These are phyloP conservation scores for Botrytis galanthina DNA, from an alignment of 2,329 filamentous ascomycete genomes.

Conservation along the genomic window DNA sequence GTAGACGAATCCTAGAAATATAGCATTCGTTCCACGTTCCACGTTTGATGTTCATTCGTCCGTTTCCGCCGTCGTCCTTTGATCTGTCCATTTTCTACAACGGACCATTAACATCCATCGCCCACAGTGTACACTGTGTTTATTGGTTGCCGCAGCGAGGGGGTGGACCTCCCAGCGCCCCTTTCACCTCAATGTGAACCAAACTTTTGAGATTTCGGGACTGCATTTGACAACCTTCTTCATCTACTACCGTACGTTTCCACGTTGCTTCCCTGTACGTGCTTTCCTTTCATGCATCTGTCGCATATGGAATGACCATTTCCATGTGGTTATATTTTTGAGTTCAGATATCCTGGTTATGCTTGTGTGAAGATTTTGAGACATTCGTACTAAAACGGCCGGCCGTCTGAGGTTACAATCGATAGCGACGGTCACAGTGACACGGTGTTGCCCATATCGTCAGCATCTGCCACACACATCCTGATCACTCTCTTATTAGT, in stretches of 20 bases:
- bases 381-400: conserved; percentile 14
- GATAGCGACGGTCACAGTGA: background rate
- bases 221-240: background rate
- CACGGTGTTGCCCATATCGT: conserved; percentile 1
- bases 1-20: background rate
- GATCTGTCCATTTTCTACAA: background rate
- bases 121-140: background rate
- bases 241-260: conserved; percentile 2
- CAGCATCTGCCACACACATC: conserved; percentile 14
- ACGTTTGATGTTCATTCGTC: background rate
- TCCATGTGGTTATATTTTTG: conserved; percentile 16
- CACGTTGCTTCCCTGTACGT: conserved; percentile 19
- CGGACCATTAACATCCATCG: background rate
- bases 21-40: no score
- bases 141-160: conserved; percentile 1
- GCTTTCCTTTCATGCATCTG: background rate
- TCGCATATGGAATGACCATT: background rate
- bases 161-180: conserved; percentile 7
- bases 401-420: conserved; percentile 16
- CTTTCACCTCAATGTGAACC: background rate
- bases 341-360: background rate
- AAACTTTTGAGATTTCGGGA: conserved; percentile 9
- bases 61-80: background rate
- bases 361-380: background rate
- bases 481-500: background rate